A percentile compares a stretch with the other conserved stretches of the same genome.
Evolutionary conservation across 345 rosid genomes (phyloP).

Genomic region (Xanthoceras sorbifolium): DNA sequence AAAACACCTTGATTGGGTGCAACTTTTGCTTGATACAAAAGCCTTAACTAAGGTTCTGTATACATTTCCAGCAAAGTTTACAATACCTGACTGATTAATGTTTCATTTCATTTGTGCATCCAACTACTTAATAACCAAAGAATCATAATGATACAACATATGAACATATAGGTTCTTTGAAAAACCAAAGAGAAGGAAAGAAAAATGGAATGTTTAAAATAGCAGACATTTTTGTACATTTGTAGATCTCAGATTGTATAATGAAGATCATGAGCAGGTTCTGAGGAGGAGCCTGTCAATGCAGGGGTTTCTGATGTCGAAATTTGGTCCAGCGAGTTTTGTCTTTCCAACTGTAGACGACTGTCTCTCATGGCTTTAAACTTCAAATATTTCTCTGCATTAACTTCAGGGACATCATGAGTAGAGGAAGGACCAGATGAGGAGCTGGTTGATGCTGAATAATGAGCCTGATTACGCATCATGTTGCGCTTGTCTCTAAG

Average conservation of each 20-base stretch:
- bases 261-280: not conserved
- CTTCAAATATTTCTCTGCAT: slow-evolving; percentile 16
- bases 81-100: not conserved
- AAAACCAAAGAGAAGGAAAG: not conserved
- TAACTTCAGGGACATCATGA: not conserved
- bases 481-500: slow-evolving; percentile 8
- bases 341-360: slow-evolving; percentile 9
- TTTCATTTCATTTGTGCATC: not conserved
- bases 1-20: not conserved
- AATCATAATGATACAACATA: not conserved
- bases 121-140: not conserved
- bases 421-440: slow-evolving; percentile 2
- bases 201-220: not conserved
- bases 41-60: not conserved
- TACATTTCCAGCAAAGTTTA: not conserved
- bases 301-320: not conserved
- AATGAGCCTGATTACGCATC: not conserved
- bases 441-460: not conserved
- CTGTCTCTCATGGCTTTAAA: slow-evolving; percentile 17
- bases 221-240: not conserved
- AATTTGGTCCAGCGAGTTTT: not conserved
- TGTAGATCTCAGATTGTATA: not conserved
- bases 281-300: not conserved
- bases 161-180: not conserved
- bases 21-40: not conserved